These are phyloP conservation scores for Fusarium sterilihyphosum DNA, from an alignment of 2,329 filamentous ascomycete genomes.

Conservation along the genomic window DNA sequence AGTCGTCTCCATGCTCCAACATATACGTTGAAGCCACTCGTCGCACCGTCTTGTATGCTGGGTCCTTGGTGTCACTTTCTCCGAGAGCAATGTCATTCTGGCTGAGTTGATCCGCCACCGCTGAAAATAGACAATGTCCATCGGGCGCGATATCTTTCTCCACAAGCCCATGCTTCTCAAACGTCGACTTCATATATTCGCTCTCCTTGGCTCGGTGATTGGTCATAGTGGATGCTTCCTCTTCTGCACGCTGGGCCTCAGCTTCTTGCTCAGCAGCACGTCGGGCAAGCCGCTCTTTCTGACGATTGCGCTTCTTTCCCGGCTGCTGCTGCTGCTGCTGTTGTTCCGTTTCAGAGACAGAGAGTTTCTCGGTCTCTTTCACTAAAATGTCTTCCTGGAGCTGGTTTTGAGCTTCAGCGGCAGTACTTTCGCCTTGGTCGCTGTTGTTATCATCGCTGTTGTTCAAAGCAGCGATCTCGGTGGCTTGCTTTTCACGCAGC, in stretches of 20 bases:
- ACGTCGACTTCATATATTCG: constrained; percentile 73
- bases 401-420: not conserved
- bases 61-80: constrained; percentile 35
- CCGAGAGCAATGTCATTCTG: constrained; percentile 59
- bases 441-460: constrained; percentile 35
- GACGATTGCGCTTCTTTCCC: constrained; percentile 83
- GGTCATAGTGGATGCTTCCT: constrained; percentile 79
- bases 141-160: constrained; percentile 88
- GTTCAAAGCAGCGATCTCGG: constrained; percentile 62
- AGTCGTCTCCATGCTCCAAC: constrained; percentile 76
- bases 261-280: constrained; percentile 87
- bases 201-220: constrained; percentile 78
- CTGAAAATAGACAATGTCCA: constrained; percentile 94
- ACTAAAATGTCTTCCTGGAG: constrained; percentile 24
- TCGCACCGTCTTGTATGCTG: constrained; percentile 73
- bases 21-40: constrained; percentile 82
- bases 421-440: constrained; percentile 18
- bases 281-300: constrained; percentile 90
- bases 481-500: constrained; percentile 72
- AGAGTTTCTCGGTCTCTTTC: constrained; percentile 37
- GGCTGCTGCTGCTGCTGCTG: constrained; percentile 25
- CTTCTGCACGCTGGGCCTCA: constrained; percentile 71
- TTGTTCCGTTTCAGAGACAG: constrained; percentile 23
- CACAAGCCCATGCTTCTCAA: constrained; percentile 70
- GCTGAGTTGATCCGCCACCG: constrained; percentile 84